Percentiles rank a stretch among this genome's conserved stretches.
These are phyloP conservation scores for Physaria fendleri DNA, from an alignment of 345 rosid genomes.

Conservation along the genomic window DNA sequence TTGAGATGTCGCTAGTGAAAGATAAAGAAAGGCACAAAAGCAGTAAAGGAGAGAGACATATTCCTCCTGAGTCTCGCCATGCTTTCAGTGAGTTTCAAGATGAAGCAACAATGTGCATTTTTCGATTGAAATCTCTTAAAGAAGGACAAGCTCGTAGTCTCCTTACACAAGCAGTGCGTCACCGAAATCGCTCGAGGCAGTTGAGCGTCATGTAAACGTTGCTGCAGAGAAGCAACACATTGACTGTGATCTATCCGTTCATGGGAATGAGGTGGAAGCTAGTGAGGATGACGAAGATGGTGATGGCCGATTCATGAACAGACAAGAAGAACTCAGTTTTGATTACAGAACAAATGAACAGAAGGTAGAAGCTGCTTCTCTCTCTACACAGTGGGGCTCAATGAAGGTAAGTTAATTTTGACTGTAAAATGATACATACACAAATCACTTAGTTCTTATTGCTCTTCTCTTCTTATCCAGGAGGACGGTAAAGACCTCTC, in stretches of 20 bases:
- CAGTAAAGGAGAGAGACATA: no score
- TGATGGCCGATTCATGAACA: conserved; percentile 35
- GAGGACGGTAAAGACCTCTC: conserved; percentile 46
- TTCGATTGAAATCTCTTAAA: conserved; percentile 85
- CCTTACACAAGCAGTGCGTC: conserved; percentile 88
- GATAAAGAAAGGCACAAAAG: no score
- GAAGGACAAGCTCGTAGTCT: conserved; percentile 91
- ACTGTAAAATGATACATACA: no score
- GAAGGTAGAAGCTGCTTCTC: conserved; percentile 40
- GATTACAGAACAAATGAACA: conserved; percentile 56
- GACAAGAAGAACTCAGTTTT: conserved; percentile 80
- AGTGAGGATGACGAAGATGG: conserved; percentile 48
- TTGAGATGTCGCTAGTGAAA: no score
- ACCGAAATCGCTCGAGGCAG: conserved; percentile 83
- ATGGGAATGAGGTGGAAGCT: conserved; percentile 55
- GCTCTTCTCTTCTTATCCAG: no score
- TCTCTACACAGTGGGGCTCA: conserved; percentile 45
- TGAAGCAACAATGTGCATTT: conserved; percentile 74
- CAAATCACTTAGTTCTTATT: no score
- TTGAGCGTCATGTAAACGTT: conserved; percentile 56
- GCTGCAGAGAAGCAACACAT: conserved; percentile 77
- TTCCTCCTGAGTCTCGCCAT: no score
- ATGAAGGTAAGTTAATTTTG: conserved; percentile 50
- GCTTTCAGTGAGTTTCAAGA: conserved; percentile 68
- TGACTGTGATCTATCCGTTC: conserved; percentile 61